phyloP scores from a whole-genome alignment of 2,329 filamentous ascomycete species.

The Cadophora gregata region DNA sequence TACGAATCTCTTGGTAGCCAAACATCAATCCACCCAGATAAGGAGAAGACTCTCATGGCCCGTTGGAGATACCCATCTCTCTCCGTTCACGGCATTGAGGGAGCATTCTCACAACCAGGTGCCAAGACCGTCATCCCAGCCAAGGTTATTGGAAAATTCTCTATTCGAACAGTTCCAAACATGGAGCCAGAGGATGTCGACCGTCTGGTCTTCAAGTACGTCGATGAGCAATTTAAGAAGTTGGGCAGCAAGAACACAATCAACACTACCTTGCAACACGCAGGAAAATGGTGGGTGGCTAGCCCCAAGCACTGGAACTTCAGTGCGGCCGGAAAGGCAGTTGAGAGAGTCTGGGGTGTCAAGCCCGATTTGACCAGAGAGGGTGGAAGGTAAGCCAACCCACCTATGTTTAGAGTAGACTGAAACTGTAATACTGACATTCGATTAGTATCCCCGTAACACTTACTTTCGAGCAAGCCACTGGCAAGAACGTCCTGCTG shows the following conservation, averaged over 20 bases:
- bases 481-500: slow-evolving; percentile 95
- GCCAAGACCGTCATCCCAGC: slow-evolving; percentile 99
- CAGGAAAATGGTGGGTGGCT: slow-evolving; percentile 98
- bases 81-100: slow-evolving; percentile 93
- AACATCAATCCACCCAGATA: slow-evolving; percentile 86
- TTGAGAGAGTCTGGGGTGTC: slow-evolving; percentile 91
- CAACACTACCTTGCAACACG: slow-evolving; percentile 82
- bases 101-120: slow-evolving; percentile 89
- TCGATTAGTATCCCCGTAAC: slow-evolving; percentile 85
- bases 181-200: slow-evolving; percentile 96
- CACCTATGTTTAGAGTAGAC: not conserved
- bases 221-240: slow-evolving; percentile 84
- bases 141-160: slow-evolving; percentile 98
- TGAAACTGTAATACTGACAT: slow-evolving; percentile 15
- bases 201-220: slow-evolving; percentile 80
- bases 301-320: slow-evolving; percentile 99
- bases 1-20: slow-evolving; percentile 89
- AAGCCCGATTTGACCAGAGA: slow-evolving; percentile 95
- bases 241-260: slow-evolving; percentile 91
- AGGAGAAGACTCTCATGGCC: slow-evolving; percentile 92
- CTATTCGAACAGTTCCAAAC: slow-evolving; percentile 94
- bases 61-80: slow-evolving; percentile 95
- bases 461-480: slow-evolving; percentile 95
- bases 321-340: slow-evolving; percentile 90
- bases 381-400: slow-evolving; percentile 74